Conservation (phyloP, 371 early-diverging fungal species). For the Funneliformis caledonium region DNA sequence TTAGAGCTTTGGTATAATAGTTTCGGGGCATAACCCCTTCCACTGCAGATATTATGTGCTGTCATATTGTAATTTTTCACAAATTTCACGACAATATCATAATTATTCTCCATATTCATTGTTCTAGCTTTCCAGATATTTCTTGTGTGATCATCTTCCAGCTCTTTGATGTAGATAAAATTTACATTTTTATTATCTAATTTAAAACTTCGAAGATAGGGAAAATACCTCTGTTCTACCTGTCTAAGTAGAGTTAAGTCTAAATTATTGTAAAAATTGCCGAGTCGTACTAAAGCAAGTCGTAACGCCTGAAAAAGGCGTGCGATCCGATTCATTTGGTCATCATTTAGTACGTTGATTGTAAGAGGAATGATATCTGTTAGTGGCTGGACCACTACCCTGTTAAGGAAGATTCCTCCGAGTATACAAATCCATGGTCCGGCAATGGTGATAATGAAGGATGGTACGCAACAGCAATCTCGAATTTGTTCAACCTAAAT, state of each 20-base stretch:
- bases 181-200: too few relatives aligned
- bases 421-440: constrained; percentile 12
- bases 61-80: neutral
- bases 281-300: neutral
- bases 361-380: neutral
- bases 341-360: neutral
- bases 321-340: neutral
- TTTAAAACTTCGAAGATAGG: constrained; percentile 3
- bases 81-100: constrained; percentile 24
- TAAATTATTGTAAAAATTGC: neutral
- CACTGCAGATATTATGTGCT: neutral
- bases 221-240: neutral
- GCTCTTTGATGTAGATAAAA: neutral
- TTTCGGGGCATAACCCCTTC: neutral
- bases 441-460: constrained; percentile 12
- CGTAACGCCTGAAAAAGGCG: neutral
- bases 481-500: neutral
- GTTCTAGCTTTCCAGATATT: neutral
- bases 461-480: neutral
- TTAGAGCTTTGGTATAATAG: neutral
- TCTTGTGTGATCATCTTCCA: neutral
- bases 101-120: neutral
- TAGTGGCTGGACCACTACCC: neutral
- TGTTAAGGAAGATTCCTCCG: neutral
- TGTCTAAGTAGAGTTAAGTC: neutral